Conservation (phyloP, 371 early-diverging fungal species). For the Chytridium lagenaria region DNA sequence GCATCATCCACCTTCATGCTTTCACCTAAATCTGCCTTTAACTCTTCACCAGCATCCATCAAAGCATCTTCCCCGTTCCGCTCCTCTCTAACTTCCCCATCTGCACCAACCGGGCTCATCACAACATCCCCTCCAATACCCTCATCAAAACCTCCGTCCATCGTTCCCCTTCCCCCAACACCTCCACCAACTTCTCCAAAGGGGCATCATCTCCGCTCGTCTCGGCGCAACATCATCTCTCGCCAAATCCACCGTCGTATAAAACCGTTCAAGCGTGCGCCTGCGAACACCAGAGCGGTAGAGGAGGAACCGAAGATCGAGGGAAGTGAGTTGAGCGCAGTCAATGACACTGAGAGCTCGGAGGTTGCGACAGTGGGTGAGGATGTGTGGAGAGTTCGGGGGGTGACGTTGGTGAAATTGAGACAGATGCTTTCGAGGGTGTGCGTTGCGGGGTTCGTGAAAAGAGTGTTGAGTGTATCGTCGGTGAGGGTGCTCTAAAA, state of each 20-base stretch:
- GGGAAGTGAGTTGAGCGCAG: constrained; percentile 20
- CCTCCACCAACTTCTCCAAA: too few relatives aligned
- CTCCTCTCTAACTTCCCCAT: too few relatives aligned
- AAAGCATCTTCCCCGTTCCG: too few relatives aligned
- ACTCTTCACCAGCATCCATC: background rate
- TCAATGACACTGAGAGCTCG: constrained; percentile 32
- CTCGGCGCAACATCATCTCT: background rate
- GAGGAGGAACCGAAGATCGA: constrained; percentile 16
- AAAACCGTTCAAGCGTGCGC: background rate
- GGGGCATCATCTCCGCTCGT: background rate
- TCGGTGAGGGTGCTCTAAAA: constrained; percentile 21
- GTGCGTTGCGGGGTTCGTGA: constrained; percentile 8
- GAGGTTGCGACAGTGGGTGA: constrained; percentile 17
- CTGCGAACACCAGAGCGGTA: background rate
- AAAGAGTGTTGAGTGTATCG: background rate
- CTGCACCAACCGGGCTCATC: too few relatives aligned
- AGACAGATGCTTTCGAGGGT: constrained; percentile 37
- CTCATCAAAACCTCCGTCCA: too few relatives aligned
- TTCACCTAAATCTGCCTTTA: background rate
- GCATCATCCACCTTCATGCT: background rate
- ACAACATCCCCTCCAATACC: too few relatives aligned
- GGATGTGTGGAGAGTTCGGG: constrained; percentile 24
- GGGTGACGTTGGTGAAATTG: constrained; percentile 38
- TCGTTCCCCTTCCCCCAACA: too few relatives aligned
- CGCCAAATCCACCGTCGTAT: background rate